Evolutionary conservation across 345 rosid species (phyloP).

Genomic region (Sonneratia caseolaris): DNA sequence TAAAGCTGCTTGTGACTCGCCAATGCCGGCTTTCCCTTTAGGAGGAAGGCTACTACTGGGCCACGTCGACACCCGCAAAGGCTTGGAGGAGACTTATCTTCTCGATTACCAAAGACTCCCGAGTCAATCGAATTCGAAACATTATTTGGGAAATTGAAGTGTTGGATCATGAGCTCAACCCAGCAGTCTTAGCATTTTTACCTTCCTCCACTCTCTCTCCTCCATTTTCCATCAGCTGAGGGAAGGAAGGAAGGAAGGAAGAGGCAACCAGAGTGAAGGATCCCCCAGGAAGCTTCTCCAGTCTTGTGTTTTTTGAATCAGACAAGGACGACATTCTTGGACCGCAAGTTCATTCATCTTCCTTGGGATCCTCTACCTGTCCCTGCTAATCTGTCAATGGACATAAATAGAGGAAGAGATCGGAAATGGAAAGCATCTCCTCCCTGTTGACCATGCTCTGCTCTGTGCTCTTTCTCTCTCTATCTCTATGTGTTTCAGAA

Average conservation of each 20-base stretch:
- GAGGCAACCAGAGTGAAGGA: neutral
- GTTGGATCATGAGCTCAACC: too few species aligned
- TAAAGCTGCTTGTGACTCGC: constrained; percentile 2
- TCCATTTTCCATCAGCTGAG: too few species aligned
- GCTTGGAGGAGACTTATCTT: neutral
- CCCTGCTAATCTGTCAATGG: neutral
- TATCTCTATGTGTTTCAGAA: neutral
- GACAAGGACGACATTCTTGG: neutral
- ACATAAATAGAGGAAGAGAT: neutral
- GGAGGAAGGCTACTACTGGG: neutral
- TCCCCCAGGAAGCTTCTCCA: neutral
- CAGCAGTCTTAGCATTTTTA: too few species aligned
- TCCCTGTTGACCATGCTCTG: neutral
- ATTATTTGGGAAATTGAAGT: too few species aligned
- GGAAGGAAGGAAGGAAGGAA: neutral
- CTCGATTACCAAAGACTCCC: too few species aligned
- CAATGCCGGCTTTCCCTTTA: neutral
- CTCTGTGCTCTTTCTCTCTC: neutral
- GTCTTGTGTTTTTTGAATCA: neutral
- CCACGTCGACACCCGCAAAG: neutral
- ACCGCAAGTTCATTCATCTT: neutral
- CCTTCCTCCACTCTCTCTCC: too few species aligned
- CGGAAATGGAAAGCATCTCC: neutral
- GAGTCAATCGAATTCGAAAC: too few species aligned
- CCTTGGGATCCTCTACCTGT: too few species aligned